Conservation (phyloP, 805 yeast species). For the Yarrowia sp. region DNA sequence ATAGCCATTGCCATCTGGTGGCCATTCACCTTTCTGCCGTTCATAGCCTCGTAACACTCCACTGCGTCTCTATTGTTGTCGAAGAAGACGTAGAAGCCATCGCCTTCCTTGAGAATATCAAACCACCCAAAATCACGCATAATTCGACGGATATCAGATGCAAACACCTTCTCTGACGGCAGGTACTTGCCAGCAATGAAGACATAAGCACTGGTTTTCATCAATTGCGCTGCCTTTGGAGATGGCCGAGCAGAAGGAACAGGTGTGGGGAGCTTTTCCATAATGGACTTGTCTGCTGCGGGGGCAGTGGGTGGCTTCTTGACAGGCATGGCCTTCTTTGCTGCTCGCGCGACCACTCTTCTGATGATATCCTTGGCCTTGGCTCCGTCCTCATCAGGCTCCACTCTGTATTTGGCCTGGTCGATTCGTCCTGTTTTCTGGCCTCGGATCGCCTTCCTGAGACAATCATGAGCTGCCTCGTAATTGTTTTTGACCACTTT, state of each 20-base stretch:
- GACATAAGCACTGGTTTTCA: constrained; percentile 32
- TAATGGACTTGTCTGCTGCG: constrained; percentile 14
- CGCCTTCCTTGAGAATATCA: constrained; percentile 55
- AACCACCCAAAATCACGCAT: constrained; percentile 63
- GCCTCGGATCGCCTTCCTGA: constrained; percentile 45
- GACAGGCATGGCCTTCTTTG: constrained; percentile 7
- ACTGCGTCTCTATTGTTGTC: constrained; percentile 56
- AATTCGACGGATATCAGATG: constrained; percentile 57
- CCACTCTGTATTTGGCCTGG: constrained; percentile 44
- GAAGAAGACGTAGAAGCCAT: constrained; percentile 73
- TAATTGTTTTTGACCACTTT: constrained; percentile 55
- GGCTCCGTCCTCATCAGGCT: constrained; percentile 38
- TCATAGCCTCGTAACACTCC: constrained; percentile 56
- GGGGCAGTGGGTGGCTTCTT: constrained; percentile 1
- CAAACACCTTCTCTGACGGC: constrained; percentile 42
- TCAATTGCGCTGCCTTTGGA: constrained; percentile 23
- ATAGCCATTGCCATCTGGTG: constrained; percentile 57
- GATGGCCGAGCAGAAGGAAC: constrained; percentile 13
- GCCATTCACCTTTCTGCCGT: constrained; percentile 51
- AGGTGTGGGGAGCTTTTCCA: constrained; percentile 9
- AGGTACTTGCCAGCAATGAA: constrained; percentile 32
- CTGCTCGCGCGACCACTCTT: constrained; percentile 20
- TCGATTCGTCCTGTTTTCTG: constrained; percentile 50
- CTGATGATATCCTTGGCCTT: constrained; percentile 29
- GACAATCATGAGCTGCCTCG: constrained; percentile 45